Percentiles rank a stretch among this genome's conserved stretches.
phyloP scores from a whole-genome alignment of 352 stramenopile genomes.

The Pythium dissotocum region DNA sequence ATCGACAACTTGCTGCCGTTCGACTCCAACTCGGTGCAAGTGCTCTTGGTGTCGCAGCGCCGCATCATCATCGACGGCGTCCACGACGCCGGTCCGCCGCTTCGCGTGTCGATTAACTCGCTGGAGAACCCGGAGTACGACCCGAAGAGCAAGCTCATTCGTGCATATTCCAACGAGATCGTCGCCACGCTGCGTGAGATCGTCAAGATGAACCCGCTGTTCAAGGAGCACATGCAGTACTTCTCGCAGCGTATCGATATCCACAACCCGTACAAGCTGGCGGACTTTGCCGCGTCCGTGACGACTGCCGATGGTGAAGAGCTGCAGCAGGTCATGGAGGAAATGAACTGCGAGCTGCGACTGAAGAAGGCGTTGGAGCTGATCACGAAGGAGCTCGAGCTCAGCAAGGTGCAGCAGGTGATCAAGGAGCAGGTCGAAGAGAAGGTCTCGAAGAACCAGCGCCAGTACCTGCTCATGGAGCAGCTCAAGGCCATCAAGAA shows the following conservation, averaged over 20 bases:
- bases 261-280: slow-evolving; percentile 97
- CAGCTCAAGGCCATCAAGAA: slow-evolving; percentile 99
- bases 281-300: slow-evolving; percentile 96
- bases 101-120: slow-evolving; percentile 70
- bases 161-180: slow-evolving; percentile 98
- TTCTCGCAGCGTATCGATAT: slow-evolving; percentile 95
- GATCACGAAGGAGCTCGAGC: slow-evolving; percentile 96
- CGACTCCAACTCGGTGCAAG: slow-evolving; percentile 68
- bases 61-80: slow-evolving; percentile 82
- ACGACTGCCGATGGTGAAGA: slow-evolving; percentile 94
- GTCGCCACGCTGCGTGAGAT: slow-evolving; percentile 96
- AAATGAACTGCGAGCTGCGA: slow-evolving; percentile 94
- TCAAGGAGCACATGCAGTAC: slow-evolving; percentile 98
- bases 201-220: slow-evolving; percentile 96
- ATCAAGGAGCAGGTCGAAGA: slow-evolving; percentile 94
- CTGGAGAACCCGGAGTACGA: slow-evolving; percentile 75
- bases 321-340: slow-evolving; percentile 93
- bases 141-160: slow-evolving; percentile 88
- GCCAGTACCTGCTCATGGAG: slow-evolving; percentile 98
- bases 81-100: slow-evolving; percentile 56
- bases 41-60: slow-evolving; percentile 89
- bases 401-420: slow-evolving; percentile 96
- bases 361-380: slow-evolving; percentile 96
- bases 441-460: slow-evolving; percentile 96
- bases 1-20: slow-evolving; percentile 92